Conservation (phyloP, 441 rosid species). For the Aquilaria agallochum region DNA sequence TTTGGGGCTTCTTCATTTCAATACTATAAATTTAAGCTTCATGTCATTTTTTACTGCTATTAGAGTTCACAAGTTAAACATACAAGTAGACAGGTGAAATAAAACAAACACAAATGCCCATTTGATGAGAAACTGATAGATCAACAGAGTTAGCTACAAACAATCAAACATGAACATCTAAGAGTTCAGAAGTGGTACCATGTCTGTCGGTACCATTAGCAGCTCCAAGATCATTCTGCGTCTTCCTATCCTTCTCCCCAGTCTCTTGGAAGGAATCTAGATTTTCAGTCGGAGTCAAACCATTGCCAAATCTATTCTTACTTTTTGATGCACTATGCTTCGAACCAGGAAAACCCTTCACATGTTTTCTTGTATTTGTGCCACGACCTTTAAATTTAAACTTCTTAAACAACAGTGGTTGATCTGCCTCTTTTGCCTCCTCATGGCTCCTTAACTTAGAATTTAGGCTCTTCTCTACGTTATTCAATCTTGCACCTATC, state of each 20-base stretch:
- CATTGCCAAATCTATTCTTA: constrained; percentile 9
- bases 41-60: too few species aligned
- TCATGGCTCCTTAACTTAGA: constrained; percentile 26
- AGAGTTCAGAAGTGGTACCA: constrained; percentile 31
- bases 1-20: too few species aligned
- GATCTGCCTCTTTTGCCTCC: constrained; percentile 21
- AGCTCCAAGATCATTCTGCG: constrained; percentile 18
- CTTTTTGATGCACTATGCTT: constrained; percentile 16
- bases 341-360: constrained; percentile 49
- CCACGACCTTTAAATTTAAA: constrained; percentile 38
- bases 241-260: constrained; percentile 22
- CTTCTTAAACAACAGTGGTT: constrained; percentile 47
- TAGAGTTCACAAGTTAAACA: too few species aligned
- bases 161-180: constrained; percentile 5
- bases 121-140: neutral
- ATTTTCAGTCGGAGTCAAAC: constrained; percentile 4
- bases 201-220: constrained; percentile 19
- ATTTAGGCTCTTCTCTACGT: constrained; percentile 51
- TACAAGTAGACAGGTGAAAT: too few species aligned
- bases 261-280: constrained; percentile 16
- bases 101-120: too few species aligned
- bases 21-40: too few species aligned
- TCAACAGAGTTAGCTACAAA: neutral
- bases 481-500: constrained; percentile 55
- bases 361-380: constrained; percentile 23